Percentiles rank a stretch among this genome's conserved stretches.
Conservation (phyloP, 75 land plant species). For the Sequoia sempervirens region DNA sequence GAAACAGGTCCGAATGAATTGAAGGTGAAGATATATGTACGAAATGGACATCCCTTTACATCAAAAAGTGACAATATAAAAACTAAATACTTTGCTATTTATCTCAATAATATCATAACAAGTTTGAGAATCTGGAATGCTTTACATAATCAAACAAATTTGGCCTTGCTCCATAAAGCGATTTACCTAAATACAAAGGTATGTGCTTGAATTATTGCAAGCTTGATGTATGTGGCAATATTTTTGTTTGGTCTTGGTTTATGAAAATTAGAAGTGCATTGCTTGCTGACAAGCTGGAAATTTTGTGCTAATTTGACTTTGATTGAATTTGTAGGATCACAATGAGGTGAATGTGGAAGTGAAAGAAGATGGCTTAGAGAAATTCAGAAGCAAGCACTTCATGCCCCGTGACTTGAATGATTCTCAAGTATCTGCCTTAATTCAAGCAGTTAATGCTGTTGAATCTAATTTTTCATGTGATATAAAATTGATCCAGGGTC, state of each 20-base stretch:
- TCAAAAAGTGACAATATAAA: neutral
- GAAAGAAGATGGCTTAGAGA: neutral
- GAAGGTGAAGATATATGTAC: neutral
- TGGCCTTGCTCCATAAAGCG: conserved; percentile 19
- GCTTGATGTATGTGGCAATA: neutral
- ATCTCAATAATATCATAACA: conserved; percentile 31
- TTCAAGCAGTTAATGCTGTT: conserved; percentile 10
- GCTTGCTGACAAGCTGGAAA: neutral
- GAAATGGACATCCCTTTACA: neutral
- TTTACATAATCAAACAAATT: conserved; percentile 3
- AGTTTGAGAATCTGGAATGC: conserved; percentile 14
- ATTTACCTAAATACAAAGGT: conserved; percentile 17
- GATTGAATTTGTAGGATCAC: conserved; percentile 1
- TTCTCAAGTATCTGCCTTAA: conserved; percentile 49
- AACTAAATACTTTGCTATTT: conserved; percentile 25
- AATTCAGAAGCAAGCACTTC: neutral
- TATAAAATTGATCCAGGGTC: conserved; percentile 77
- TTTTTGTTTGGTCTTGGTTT: too few species aligned
- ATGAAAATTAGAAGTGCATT: conserved; percentile 20
- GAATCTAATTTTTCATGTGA: conserved; percentile 10
- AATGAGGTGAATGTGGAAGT: neutral
- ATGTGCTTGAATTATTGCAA: neutral
- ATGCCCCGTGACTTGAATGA: conserved; percentile 25
- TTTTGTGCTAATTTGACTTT: neutral
- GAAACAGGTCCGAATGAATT: neutral